Base-by-base conservation (phyloP, 1,139 yeast genomes). In the Cylindricascospora bacillispora region DNA sequence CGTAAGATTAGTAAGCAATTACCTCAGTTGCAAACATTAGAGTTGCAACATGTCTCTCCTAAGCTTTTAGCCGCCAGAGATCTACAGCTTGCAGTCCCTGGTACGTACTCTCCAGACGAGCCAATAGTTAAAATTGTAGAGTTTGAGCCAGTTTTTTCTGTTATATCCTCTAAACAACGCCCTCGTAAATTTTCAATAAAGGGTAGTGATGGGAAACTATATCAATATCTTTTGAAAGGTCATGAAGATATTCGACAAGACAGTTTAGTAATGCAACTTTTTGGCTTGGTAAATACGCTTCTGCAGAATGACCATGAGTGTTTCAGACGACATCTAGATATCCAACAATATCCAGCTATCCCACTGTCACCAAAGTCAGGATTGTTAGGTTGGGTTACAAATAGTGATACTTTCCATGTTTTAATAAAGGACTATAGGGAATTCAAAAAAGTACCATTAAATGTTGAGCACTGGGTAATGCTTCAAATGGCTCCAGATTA, bases 191-290 rank as follows among this genome's bases (percentile, higher is more conserved):
- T 83, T 35, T 67, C 75, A 9, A 70, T 85, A 32, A 65, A 67
- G 40, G 98, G 97, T 12, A 79, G 82, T 47, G 95, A 92, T 52
- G 98, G 98, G 37, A 81, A 80, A 45, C 83, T 77, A 24, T 83
- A 92, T 49, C 78, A 70, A 43, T 92, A 74, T 56, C 59, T 64
- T 1, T 63, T 92, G 48, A 92, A 92, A 59, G 98, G 97, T 1
- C 98, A 92, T 51, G 99, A 92, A 57, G 99, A 92, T 65, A 83
- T 89, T 35, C 72, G 99, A 48, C 99, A 92, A 54, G 99, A 92
- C 60, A 83, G 85, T 49, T 66, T 92, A 53, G 99, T 89, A 18
- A 92, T 92, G 98, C 99, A 92, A 55, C 63, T 92, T 45, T 89
- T 92, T 57, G 97, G 97, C 1, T 64, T 92, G 48, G 97, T 89